Base-by-base conservation (phyloP, 2,329 filamentous ascomycete genomes). In the Fonsecaea nubica region DNA sequence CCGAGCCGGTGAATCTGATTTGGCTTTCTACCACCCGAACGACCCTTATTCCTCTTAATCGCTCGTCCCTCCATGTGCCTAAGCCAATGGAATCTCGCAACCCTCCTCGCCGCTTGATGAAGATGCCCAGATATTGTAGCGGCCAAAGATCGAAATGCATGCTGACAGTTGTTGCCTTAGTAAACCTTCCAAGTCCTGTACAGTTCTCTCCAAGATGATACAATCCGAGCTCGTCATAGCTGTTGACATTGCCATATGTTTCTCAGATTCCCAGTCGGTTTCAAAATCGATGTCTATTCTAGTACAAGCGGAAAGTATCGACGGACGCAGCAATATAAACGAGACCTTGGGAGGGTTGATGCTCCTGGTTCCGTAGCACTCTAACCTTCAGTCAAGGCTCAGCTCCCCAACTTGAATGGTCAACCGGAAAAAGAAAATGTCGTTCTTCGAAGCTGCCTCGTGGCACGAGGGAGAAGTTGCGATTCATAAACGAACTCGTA, bases 101-200 rank as follows among this genome's bases (percentile, higher is more conserved):
- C 45, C 9, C 1, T 21, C 18, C 18, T 50, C 18, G 45, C 45
- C 18, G 45, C 45, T 50, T 50, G 45, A 50, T 0, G 90, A 93
- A 84, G 86, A 92, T 0, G 92, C 0, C 92, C 90, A 95, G 91
- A 77, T 96, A 92, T 61, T 92, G 92, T 45, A 95, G 80, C 21
- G 54, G 50, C 32, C 35, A 33, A 56, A 92, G 91, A 71, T 87
- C 85, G 2, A 87, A 86, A 75, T 94, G 93, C 18, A 50, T 50
- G 45, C 45, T 50, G 45, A 50, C 45, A 50, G 45, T 50, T n/a
- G 45, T 50, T 50, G 18, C 45, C 25, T 50, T 50, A 50, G 45
- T 50, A 25, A 50, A 50, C 45, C 1, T 10, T 50, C 9, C 12
- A 5, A 5, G 8, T 50, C 8, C 45, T 9, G 18, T 50, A 8